Base-by-base conservation (phyloP, 2,329 filamentous ascomycete species). In the Paecilomyces niveus region DNA sequence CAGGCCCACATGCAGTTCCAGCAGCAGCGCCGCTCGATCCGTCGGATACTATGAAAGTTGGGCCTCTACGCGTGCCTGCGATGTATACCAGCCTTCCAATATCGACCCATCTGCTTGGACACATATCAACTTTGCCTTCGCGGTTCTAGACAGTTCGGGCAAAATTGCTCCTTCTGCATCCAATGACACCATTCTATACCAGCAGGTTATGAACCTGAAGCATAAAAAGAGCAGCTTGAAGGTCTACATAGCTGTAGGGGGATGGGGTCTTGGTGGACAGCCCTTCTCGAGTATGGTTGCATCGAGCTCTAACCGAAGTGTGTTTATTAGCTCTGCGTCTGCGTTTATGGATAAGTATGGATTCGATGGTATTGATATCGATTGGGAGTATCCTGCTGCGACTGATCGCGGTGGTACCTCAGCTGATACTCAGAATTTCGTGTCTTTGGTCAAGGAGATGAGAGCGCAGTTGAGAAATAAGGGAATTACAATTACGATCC, bases 301-400 rank as follows among this genome's bases (percentile, higher is more conserved):
- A 0, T 61, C 61, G 7, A 54, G 61, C 7, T 53, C 22, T 2
- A 67, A 62, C 22, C 61, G 63, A 22, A 56, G 60, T 0, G 63
- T 56, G 0, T 82, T 82, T 60, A 70, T 76, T 56, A 57, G 67
- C 0, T 68, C 67, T 11, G 55, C 77, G 2, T 56, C 71, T 6
- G 49, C 57, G 1, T 81, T 82, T 61, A 69, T 82, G 64, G 35
- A 61, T 0, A 69, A 65, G 10, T 80, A 77, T 63, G 69, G 69
- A 2, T 80, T 81, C 55, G 74, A 78, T 59, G 78, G 77, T 3
- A 66, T 79, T 3, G 78, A 82, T 56, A 60, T 82, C 13, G 77
- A 81, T 60, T 82, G 78, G 79, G 72, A 76, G 53, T 72, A 76
- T 55, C 69, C 69, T 0, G 66, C 56, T 1, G 75, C 77, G 2